phyloP scores from a whole-genome alignment of 1,139 yeast genomes.

The Waltiozyma sp. region DNA sequence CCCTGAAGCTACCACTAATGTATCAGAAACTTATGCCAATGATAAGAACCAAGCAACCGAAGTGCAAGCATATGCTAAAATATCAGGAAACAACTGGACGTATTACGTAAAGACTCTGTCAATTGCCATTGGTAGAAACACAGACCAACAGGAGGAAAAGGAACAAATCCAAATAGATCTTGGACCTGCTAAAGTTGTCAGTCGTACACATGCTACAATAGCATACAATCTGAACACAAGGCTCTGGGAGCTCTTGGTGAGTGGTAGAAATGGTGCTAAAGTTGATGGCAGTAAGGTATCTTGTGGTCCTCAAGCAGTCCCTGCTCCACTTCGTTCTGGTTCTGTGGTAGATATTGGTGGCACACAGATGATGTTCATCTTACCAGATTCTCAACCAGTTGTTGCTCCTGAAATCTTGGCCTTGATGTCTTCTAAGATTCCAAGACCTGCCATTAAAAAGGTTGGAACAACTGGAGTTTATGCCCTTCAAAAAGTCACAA shows the following conservation, averaged over 20 bases:
- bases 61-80: conserved; percentile 92
- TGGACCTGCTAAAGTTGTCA: conserved; percentile 94
- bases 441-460: conserved; percentile 21
- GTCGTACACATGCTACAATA: conserved; percentile 80
- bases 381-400: conserved; percentile 82
- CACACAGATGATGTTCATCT: conserved; percentile 96
- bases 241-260: conserved; percentile 74
- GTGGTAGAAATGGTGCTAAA: conserved; percentile 89
- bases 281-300: conserved; percentile 60
- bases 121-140: conserved; percentile 76
- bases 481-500: conserved; percentile 14
- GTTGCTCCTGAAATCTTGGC: conserved; percentile 42
- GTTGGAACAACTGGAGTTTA: not conserved
- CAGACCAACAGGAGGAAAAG: conserved; percentile 34
- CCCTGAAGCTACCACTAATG: conserved; percentile 35
- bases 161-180: conserved; percentile 66
- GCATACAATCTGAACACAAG: conserved; percentile 64
- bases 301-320: conserved; percentile 31
- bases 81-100: conserved; percentile 92
- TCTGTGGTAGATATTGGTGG: conserved; percentile 91
- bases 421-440: conserved; percentile 23
- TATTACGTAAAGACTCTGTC: conserved; percentile 77
- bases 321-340: conserved; percentile 64
- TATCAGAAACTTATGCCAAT: conserved; percentile 45
- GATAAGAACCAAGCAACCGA: conserved; percentile 69